phyloP scores from a whole-genome alignment of 306 rosid species.

The Begonia loranthoides region DNA sequence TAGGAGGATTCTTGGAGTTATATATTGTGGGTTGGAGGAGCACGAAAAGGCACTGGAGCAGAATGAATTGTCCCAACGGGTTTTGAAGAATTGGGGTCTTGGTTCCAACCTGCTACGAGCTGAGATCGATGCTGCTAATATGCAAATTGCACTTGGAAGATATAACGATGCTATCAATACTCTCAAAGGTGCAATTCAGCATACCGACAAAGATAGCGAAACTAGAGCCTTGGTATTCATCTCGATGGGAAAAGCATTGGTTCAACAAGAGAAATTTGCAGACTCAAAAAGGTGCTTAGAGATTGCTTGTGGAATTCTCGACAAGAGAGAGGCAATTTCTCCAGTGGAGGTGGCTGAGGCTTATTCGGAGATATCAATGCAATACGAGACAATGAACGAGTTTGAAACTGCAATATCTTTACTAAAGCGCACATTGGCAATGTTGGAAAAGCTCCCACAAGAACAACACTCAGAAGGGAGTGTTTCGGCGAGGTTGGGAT shows the following conservation, averaged over 20 bases:
- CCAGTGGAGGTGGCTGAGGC: constrained; percentile 81
- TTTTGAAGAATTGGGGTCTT: constrained; percentile 80
- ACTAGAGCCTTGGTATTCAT: constrained; percentile 63
- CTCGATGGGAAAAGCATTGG: constrained; percentile 79
- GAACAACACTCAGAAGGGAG: constrained; percentile 90
- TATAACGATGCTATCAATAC: constrained; percentile 65
- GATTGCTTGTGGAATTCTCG: constrained; percentile 69
- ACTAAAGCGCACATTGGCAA: constrained; percentile 50
- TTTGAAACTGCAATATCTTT: constrained; percentile 77
- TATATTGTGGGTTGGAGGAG: constrained; percentile 74
- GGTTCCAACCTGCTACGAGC: constrained; percentile 58
- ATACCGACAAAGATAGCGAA: constrained; percentile 59
- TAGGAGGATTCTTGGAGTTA: constrained; percentile 70
- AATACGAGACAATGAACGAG: constrained; percentile 79
- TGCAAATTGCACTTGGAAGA: constrained; percentile 75
- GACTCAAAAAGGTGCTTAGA: constrained; percentile 67
- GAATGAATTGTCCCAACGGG: constrained; percentile 54
- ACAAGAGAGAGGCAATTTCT: constrained; percentile 42
- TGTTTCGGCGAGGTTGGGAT: constrained; percentile 82
- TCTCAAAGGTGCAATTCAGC: constrained; percentile 48
- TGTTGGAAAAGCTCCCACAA: constrained; percentile 82
- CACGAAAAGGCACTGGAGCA: constrained; percentile 87
- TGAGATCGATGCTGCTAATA: constrained; percentile 79
- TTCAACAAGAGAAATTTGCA: constrained; percentile 52
- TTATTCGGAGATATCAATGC: constrained; percentile 78